phyloP scores from a whole-genome alignment of 805 yeast species.

The Yarrowia hollandica region DNA sequence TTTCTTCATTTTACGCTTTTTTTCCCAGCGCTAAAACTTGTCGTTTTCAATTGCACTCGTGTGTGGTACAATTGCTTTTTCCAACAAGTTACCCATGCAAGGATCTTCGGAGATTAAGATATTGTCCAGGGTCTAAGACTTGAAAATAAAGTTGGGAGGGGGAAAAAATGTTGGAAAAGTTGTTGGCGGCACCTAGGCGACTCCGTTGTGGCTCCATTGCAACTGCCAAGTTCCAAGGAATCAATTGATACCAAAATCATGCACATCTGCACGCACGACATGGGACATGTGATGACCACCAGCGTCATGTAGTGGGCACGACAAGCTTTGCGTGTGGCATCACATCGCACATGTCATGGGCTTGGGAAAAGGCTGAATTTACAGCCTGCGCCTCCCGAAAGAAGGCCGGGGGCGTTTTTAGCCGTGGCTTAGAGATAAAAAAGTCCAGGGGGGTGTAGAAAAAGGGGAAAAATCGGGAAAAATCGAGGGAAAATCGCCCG shows the following conservation, averaged over 20 bases:
- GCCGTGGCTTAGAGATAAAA: too few species aligned
- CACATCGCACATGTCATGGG: background rate
- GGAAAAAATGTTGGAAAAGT: background rate
- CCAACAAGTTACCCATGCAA: too few species aligned
- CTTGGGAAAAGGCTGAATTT: background rate
- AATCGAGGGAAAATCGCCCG: too few species aligned
- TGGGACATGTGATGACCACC: background rate
- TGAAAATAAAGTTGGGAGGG: background rate
- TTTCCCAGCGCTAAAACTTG: too few species aligned
- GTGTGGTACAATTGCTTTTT: slow-evolving; percentile 7
- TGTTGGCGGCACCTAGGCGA: too few species aligned
- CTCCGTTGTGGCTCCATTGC: too few species aligned
- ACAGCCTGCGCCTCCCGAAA: slow-evolving; percentile 4
- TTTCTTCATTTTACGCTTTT: too few species aligned
- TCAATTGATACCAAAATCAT: background rate
- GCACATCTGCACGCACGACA: background rate
- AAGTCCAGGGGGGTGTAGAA: too few species aligned
- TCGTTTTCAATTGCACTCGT: too few species aligned
- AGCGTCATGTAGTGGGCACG: too few species aligned
- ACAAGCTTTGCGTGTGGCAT: too few species aligned
- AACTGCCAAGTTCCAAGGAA: too few species aligned
- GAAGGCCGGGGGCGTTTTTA: background rate
- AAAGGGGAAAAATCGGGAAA: background rate
- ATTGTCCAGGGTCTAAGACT: background rate
- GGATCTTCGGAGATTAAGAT: slow-evolving; percentile 15